A percentile compares a stretch with the other conserved stretches of the same genome.
phyloP scores from a whole-genome alignment of 2,329 filamentous ascomycete genomes.

The Talaromyces sp. region DNA sequence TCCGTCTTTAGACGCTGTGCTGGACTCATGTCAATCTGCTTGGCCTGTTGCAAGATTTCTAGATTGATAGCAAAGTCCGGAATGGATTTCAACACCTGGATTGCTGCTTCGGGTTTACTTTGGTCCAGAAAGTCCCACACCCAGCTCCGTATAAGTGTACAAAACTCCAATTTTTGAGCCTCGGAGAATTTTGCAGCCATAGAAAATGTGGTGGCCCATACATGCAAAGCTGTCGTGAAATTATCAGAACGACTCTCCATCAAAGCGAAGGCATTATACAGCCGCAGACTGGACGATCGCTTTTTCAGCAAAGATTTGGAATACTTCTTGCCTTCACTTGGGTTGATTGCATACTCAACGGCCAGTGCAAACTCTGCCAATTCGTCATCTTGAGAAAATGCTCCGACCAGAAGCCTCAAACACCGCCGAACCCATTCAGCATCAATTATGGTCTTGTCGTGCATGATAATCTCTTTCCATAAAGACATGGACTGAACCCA shows the following conservation, averaged over 20 bases:
- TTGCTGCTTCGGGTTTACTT: slow-evolving; percentile 36
- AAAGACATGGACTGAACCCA: slow-evolving; percentile 46
- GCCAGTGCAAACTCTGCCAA: slow-evolving; percentile 70
- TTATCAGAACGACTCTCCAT: slow-evolving; percentile 64
- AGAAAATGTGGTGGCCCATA: slow-evolving; percentile 65
- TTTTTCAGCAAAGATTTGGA: slow-evolving; percentile 72
- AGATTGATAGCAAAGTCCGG: slow-evolving; percentile 36
- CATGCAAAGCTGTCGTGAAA: slow-evolving; percentile 56
- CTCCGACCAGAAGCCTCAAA: slow-evolving; percentile 57
- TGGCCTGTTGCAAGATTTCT: slow-evolving; percentile 22
- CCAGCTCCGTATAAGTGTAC: slow-evolving; percentile 60
- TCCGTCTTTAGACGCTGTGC: slow-evolving; percentile 38
- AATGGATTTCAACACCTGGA: slow-evolving; percentile 41
- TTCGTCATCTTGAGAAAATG: slow-evolving; percentile 43
- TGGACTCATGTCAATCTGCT: slow-evolving; percentile 25
- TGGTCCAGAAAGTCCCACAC: slow-evolving; percentile 63
- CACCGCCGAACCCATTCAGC: slow-evolving; percentile 51
- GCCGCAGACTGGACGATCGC: slow-evolving; percentile 58
- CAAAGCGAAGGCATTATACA: slow-evolving; percentile 78
- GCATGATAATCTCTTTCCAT: slow-evolving; percentile 29
- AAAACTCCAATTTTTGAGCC: slow-evolving; percentile 34
- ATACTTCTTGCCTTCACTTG: slow-evolving; percentile 59
- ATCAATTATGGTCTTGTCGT: slow-evolving; percentile 36
- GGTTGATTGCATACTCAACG: slow-evolving; percentile 58
- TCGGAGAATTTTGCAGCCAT: slow-evolving; percentile 48